Evolutionary conservation across 2,329 filamentous ascomycete species (phyloP).

Genomic region (Sarocladiaceae sp.): DNA sequence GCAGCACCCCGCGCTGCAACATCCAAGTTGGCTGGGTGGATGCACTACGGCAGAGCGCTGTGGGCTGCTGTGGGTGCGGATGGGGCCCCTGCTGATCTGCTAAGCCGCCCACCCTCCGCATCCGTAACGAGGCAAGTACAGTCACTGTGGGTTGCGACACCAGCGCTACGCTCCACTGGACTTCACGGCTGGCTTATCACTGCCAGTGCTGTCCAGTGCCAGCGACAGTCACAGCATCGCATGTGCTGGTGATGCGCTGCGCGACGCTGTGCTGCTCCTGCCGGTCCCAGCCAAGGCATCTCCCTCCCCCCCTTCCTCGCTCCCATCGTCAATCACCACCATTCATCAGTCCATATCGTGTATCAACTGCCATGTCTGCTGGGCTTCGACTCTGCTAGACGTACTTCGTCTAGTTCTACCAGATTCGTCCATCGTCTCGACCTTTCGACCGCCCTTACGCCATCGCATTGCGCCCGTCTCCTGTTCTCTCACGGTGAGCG

Average conservation of each 20-base stretch:
- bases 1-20: background rate
- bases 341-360: background rate
- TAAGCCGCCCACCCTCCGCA: constrained; percentile 9
- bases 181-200: too few relatives aligned
- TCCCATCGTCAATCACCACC: constrained; percentile 4
- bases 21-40: too few relatives aligned
- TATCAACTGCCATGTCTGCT: constrained; percentile 1
- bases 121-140: background rate
- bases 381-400: constrained; percentile 2
- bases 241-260: too few relatives aligned
- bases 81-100: too few relatives aligned
- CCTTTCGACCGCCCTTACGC: constrained; percentile 1
- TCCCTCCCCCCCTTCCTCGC: background rate
- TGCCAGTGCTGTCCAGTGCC: too few relatives aligned
- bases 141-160: constrained; percentile 2
- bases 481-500: background rate
- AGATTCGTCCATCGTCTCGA: background rate
- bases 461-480: background rate
- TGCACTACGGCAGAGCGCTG: too few relatives aligned
- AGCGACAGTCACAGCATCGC: background rate
- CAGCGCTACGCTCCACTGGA: constrained; percentile 6
- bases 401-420: constrained; percentile 3
- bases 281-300: too few relatives aligned
- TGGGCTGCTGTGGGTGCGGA: too few relatives aligned
- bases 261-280: too few relatives aligned